Base-by-base conservation (phyloP, 2,329 filamentous ascomycete genomes). In the Colletotrichum musae region DNA sequence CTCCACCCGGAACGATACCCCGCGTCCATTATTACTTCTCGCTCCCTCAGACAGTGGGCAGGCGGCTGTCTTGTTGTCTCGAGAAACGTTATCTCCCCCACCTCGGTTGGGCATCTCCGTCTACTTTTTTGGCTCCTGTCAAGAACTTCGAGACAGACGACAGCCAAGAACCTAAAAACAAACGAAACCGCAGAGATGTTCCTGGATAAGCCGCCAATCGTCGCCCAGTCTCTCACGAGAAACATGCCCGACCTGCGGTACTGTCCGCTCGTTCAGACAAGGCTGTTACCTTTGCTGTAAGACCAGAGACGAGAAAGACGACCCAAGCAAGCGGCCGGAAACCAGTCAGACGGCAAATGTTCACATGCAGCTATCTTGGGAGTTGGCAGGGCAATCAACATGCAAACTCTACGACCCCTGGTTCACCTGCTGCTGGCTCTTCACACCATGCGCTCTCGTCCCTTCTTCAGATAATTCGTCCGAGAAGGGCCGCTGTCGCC, bases 181-280 rank as follows among this genome's bases (percentile, higher is more conserved):
- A 60, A 24, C 39, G 21, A 54, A 63, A 47, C 41, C 18, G 47
- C 39, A 53, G 36, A 58, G 39, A 47, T 24, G 6, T 1, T 53
- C 13, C 39, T n/a, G 48, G 15, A 21, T n/a, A 43, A 65, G 36
- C 43, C 26, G 32, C 28, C 58, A 50, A 50, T 47, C 41, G 45
- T 53, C 48, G 62, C 15, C 52, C 12, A 32, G 16, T 39, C 24
- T 36, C 26, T 32, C 26, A 32, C 26, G 45, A 21, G 32, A 45
- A 66, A 66, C 62, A 61, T 32, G 32, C 21, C 10, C 9, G 47
- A 9, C 13, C 39, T 18, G 56, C 12, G 43, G 54, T 26, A 21
- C 43, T 53, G 12, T 54, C 50, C 59, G 48, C 56, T 66, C 51
- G 54, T 36, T 13, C 62, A 69, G 26, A 69, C 66, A 60, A 51